A percentile compares a stretch with the other conserved stretches of the same genome.
Conservation (phyloP, 2,329 filamentous ascomycete species). For the Magnaporthales sp. region DNA sequence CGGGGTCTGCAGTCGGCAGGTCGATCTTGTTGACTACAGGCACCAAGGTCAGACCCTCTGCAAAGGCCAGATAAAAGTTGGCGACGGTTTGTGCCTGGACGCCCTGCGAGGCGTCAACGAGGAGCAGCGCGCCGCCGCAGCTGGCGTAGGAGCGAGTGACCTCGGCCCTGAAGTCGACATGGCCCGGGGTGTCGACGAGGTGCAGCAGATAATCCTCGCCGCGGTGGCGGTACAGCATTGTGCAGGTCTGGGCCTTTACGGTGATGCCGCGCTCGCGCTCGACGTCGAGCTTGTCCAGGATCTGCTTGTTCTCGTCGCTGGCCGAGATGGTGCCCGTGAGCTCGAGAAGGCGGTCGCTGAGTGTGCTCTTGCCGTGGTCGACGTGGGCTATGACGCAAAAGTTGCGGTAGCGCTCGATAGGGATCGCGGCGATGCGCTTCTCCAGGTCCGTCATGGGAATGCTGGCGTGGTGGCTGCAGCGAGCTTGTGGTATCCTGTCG, state of each 20-base stretch:
- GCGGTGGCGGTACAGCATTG: constrained; percentile 86
- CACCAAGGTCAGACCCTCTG: constrained; percentile 76
- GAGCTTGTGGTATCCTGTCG: background rate
- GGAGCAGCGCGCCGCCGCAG: constrained; percentile 82
- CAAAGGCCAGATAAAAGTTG: constrained; percentile 96
- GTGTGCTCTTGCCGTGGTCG: constrained; percentile 95
- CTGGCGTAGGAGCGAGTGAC: constrained; percentile 93
- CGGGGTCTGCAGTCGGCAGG: constrained; percentile 79
- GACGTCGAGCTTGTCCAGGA: constrained; percentile 94
- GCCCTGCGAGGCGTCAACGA: constrained; percentile 94
- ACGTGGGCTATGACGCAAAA: constrained; percentile 99
- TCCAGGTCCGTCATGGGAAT: constrained; percentile 33
- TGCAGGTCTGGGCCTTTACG: constrained; percentile 97
- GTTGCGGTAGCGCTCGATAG: constrained; percentile 76
- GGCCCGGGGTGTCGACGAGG: constrained; percentile 91
- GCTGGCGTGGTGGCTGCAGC: constrained; percentile 5
- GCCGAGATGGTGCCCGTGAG: constrained; percentile 86
- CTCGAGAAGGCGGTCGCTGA: constrained; percentile 87
- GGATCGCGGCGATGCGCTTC: constrained; percentile 61
- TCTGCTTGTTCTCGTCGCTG: constrained; percentile 79
- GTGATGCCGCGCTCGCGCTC: constrained; percentile 95
- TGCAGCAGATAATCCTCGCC: constrained; percentile 89
- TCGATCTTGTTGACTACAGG: constrained; percentile 98
- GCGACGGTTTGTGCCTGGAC: constrained; percentile 97
- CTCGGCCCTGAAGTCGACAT: constrained; percentile 96